A percentile compares a stretch with the other conserved stretches of the same genome.
Evolutionary conservation across 371 early-diverging fungal species (phyloP).

Genomic region (Globomyces sp.): DNA sequence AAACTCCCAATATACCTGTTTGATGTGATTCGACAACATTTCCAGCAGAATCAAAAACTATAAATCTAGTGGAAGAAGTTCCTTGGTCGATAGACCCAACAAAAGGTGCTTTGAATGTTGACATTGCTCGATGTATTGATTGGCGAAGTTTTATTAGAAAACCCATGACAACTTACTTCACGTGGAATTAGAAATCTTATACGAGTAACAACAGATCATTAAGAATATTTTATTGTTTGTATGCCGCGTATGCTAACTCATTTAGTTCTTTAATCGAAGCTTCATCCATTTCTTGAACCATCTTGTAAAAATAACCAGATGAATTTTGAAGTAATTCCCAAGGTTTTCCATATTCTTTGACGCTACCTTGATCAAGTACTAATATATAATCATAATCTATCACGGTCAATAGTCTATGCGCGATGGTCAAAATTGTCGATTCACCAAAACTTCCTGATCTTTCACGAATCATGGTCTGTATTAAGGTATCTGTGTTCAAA

Average conservation of each 20-base stretch:
- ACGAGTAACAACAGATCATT: no score
- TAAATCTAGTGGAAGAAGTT: slow-evolving; percentile 89
- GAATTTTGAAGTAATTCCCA: slow-evolving; percentile 16
- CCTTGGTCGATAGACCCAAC: slow-evolving; percentile 95
- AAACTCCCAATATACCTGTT: slow-evolving; percentile 18
- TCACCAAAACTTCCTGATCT: slow-evolving; percentile 58
- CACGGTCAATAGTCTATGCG: slow-evolving; percentile 81
- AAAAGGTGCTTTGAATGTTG: slow-evolving; percentile 23
- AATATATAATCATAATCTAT: slow-evolving; percentile 82
- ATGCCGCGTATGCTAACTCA: no score
- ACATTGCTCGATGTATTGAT: no score
- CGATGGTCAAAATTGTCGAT: slow-evolving; percentile 76
- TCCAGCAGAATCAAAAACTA: slow-evolving; percentile 85
- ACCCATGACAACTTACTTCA: no score
- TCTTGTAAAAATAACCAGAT: slow-evolving; percentile 7
- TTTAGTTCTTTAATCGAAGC: no score
- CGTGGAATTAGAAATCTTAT: no score
- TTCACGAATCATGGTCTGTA: slow-evolving; percentile 57
- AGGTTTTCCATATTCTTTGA: slow-evolving; percentile 61
- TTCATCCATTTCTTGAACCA: slow-evolving; percentile 28
- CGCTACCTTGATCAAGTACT: slow-evolving; percentile 71
- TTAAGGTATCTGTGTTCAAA: slow-evolving; percentile 51
- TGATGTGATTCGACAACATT: slow-evolving; percentile 75
- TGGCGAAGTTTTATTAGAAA: no score
- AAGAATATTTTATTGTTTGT: no score